phyloP scores from a whole-genome alignment of 371 early-diverging fungal genomes.

The Actinomucor elegans region DNA sequence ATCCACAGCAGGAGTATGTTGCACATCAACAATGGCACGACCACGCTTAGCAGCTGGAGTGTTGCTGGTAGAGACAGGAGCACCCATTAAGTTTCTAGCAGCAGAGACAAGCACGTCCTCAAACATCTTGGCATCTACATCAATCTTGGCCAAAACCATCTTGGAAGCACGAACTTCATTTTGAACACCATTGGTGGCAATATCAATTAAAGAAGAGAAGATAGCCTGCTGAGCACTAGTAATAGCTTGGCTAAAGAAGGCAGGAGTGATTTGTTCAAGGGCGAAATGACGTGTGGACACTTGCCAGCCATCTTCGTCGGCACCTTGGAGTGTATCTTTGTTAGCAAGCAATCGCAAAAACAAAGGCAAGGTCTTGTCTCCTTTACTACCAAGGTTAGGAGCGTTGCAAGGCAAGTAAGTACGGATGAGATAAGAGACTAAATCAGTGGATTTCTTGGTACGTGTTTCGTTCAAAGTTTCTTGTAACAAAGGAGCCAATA shows the following conservation, averaged over 20 bases:
- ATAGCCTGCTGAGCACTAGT: constrained; percentile 50
- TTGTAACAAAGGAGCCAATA: constrained; percentile 67
- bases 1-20: constrained; percentile 24
- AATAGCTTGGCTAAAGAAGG: constrained; percentile 54
- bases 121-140: constrained; percentile 52
- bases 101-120: constrained; percentile 22
- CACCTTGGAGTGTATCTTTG: constrained; percentile 32
- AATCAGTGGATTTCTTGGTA: constrained; percentile 31
- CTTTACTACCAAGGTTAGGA: constrained; percentile 46
- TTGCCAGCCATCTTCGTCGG: constrained; percentile 56
- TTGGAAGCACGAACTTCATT: constrained; percentile 62
- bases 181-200: constrained; percentile 65
- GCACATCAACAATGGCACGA: constrained; percentile 24
- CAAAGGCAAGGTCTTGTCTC: constrained; percentile 48
- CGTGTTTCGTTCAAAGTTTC: constrained; percentile 24
- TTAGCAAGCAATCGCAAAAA: constrained; percentile 51
- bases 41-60: constrained; percentile 31
- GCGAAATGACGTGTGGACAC: constrained; percentile 58
- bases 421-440: constrained; percentile 59
- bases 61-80: background rate
- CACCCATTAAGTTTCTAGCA: constrained; percentile 26
- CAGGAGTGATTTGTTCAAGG: constrained; percentile 56
- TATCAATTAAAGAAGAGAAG: constrained; percentile 62
- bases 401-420: constrained; percentile 62
- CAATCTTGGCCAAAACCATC: constrained; percentile 53